Evolutionary conservation across 208 protist species (phyloP).

Genomic region (Leishmania gerbilli): DNA sequence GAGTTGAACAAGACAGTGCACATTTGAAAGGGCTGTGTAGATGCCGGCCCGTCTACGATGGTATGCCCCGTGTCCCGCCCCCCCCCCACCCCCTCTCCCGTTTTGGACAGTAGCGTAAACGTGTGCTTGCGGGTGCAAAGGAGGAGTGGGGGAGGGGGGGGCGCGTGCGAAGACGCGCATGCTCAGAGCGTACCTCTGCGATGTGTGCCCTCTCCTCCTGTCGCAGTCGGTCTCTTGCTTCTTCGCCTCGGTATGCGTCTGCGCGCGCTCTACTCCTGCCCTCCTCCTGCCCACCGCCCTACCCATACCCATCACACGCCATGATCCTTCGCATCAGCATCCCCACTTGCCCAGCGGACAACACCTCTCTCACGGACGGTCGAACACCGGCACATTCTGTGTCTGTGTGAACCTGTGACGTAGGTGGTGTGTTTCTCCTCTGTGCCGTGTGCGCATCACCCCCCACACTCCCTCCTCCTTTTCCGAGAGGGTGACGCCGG

Average conservation of each 20-base stretch:
- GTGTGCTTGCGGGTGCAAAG: not conserved
- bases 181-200: not conserved
- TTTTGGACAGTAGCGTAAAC: not conserved
- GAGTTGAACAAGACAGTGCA: not conserved
- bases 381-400: not conserved
- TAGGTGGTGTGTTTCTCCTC: not conserved
- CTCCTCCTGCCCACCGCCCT: not conserved
- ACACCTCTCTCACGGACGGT: not conserved
- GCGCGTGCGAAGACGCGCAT: not conserved
- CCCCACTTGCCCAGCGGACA: not conserved
- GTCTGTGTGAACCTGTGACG: not conserved
- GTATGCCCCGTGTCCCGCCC: not conserved
- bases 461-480: not conserved
- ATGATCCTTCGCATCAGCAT: not conserved
- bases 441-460: not conserved
- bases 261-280: not conserved
- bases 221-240: not conserved
- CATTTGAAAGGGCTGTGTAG: not conserved
- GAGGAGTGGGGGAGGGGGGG: not conserved
- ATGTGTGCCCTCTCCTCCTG: not conserved
- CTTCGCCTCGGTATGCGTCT: not conserved
- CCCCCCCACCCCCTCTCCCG: not conserved
- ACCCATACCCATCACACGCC: not conserved
- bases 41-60: not conserved
- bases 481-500: not conserved